These are phyloP conservation scores for Didymellaceae sp. DNA, from an alignment of 2,329 filamentous ascomycete species.

Conservation along the genomic window DNA sequence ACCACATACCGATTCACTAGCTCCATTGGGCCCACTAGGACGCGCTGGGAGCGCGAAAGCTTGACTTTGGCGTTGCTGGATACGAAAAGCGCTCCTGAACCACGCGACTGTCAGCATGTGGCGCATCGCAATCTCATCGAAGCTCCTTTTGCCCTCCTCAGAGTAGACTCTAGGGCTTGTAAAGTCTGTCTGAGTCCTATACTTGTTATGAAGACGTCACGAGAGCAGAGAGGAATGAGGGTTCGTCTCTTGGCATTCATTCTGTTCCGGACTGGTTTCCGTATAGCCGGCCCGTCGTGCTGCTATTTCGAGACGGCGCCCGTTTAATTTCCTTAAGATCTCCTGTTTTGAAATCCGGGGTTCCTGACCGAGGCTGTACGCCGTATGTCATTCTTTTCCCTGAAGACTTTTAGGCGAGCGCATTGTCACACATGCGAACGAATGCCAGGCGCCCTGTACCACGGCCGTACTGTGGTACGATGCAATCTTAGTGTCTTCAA, in stretches of 20 bases:
- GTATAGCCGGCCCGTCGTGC: conserved; percentile 12
- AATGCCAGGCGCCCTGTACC: not conserved
- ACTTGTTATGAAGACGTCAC: conserved; percentile 8
- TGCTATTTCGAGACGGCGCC: conserved; percentile 12
- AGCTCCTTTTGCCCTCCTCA: not conserved
- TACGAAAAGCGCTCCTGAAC: not conserved
- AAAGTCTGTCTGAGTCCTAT: too few species aligned
- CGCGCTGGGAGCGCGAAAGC: conserved; percentile 10
- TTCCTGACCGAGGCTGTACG: conserved; percentile 2
- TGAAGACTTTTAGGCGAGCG: not conserved
- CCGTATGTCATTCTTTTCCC: not conserved
- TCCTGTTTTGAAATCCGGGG: conserved; percentile 9
- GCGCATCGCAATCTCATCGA: not conserved
- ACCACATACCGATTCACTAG: conserved; percentile 13
- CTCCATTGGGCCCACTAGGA: conserved; percentile 6
- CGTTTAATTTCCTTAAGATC: conserved; percentile 1
- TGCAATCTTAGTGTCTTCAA: not conserved
- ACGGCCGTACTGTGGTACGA: not conserved
- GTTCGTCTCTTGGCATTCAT: conserved; percentile 5
- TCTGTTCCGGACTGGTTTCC: too few species aligned
- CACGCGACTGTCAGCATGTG: not conserved
- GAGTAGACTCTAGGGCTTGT: not conserved
- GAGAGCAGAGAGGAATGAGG: conserved; percentile 7
- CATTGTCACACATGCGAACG: not conserved
- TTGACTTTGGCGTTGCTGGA: not conserved